A percentile compares a stretch with the other conserved stretches of the same genome.
Conservation (phyloP, 1,284 basidiomycete species). For the Tilletia horrida region DNA sequence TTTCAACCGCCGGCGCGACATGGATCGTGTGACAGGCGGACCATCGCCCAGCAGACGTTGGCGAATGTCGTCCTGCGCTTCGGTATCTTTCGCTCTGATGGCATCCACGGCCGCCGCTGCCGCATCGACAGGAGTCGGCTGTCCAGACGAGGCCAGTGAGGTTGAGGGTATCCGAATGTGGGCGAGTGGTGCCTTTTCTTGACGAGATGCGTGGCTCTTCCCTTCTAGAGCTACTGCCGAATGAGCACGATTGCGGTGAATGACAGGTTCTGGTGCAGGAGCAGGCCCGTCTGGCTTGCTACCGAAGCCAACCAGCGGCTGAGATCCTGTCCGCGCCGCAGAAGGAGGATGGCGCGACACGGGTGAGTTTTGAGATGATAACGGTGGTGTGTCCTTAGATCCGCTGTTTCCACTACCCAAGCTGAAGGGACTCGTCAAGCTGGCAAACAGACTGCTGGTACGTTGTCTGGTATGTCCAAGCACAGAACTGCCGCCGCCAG, state of each 20-base stretch:
- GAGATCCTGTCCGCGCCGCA: not conserved
- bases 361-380: not conserved
- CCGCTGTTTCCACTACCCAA: not conserved
- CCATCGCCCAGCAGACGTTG: not conserved
- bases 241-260: too few species aligned
- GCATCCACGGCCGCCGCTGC: constrained; percentile 12
- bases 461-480: constrained; percentile 5
- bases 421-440: constrained; percentile 1
- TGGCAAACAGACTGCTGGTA: constrained; percentile 4
- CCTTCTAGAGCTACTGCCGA: too few species aligned
- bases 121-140: not conserved
- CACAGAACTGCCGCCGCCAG: not conserved
- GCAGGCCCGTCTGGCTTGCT: too few species aligned
- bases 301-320: too few species aligned
- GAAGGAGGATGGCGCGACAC: not conserved
- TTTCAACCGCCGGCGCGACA: not conserved
- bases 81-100: constrained; percentile 4
- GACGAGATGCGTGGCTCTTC: too few species aligned
- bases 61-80: constrained; percentile 8
- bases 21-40: not conserved
- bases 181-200: too few species aligned
- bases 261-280: too few species aligned
- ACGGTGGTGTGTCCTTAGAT: not conserved
- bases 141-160: too few species aligned
- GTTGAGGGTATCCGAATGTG: too few species aligned